A percentile compares a stretch with the other conserved stretches of the same genome.
These are phyloP conservation scores for Ogataea polymorpha DNA, from an alignment of 805 yeast species.

Conservation along the genomic window DNA sequence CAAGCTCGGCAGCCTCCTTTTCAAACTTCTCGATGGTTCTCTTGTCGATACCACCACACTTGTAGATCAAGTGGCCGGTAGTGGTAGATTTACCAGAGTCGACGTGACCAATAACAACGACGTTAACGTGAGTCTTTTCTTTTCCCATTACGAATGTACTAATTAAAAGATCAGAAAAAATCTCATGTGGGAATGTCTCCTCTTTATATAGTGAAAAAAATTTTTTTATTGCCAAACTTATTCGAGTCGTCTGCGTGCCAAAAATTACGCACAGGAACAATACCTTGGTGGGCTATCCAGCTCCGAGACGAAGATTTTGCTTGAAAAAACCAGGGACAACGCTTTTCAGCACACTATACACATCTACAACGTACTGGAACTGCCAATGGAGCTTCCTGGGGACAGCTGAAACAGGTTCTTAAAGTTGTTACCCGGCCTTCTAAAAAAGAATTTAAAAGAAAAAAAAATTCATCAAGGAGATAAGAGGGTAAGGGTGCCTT, in stretches of 20 bases:
- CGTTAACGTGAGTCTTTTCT: conserved; percentile 97
- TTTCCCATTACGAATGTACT: conserved; percentile 54
- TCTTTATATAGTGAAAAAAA: conserved; percentile 16
- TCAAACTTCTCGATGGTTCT: conserved; percentile 98
- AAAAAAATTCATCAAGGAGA: conserved; percentile 3
- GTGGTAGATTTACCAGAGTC: conserved; percentile 99
- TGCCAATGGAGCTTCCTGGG: background rate
- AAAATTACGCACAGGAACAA: conserved; percentile 12
- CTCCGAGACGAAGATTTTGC: background rate
- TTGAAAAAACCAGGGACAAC: no score
- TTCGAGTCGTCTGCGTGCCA: conserved; percentile 11
- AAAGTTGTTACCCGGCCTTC: conserved; percentile 5
- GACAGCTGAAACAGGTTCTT: no score
- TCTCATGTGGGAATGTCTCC: conserved; percentile 14
- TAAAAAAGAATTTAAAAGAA: conserved; percentile 4
- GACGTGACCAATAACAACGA: conserved; percentile 99
- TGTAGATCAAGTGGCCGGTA: conserved; percentile 98
- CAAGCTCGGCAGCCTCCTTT: conserved; percentile 96
- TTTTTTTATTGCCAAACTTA: conserved; percentile 4
- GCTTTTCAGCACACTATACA: no score
- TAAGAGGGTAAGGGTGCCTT: conserved; percentile 5
- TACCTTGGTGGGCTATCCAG: background rate
- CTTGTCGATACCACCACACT: conserved; percentile 99
- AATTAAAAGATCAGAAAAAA: conserved; percentile 12
- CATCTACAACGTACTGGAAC: no score